A percentile compares a stretch with the other conserved stretches of the same genome.
Conservation (phyloP, 2,329 filamentous ascomycete species). For the Cladosporium sp. region DNA sequence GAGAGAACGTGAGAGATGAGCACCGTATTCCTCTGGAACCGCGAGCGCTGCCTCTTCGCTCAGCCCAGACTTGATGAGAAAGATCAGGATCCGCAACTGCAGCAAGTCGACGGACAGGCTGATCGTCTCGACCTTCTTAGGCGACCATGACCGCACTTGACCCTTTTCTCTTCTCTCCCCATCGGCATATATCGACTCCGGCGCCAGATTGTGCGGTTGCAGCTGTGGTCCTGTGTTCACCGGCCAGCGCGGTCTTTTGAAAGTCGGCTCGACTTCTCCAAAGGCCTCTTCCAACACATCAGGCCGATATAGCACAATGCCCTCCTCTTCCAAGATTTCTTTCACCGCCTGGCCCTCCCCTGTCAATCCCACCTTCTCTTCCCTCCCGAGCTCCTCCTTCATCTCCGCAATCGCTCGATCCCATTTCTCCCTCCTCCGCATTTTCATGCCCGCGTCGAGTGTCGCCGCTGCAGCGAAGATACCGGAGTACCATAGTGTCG, state of each 20-base stretch:
- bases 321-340: constrained; percentile 5
- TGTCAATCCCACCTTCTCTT: constrained; percentile 28
- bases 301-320: not conserved
- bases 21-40: constrained; percentile 24
- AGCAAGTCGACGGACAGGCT: constrained; percentile 39
- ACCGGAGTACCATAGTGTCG: constrained; percentile 64
- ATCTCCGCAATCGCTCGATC: constrained; percentile 57
- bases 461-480: constrained; percentile 63
- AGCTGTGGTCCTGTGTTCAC: constrained; percentile 36
- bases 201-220: constrained; percentile 34
- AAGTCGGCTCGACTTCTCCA: constrained; percentile 17
- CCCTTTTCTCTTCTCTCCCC: not conserved
- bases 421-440: constrained; percentile 55
- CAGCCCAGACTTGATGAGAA: constrained; percentile 19
- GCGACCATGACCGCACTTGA: constrained; percentile 24
- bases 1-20: constrained; percentile 12
- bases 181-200: constrained; percentile 43
- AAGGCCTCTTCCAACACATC: constrained; percentile 15
- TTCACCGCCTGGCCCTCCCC: not conserved
- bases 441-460: constrained; percentile 58
- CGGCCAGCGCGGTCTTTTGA: constrained; percentile 29
- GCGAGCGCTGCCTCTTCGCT: constrained; percentile 17
- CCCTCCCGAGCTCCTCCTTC: constrained; percentile 43
- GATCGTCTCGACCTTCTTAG: constrained; percentile 41
- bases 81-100: constrained; percentile 33